Conservation (phyloP, 2,329 filamentous ascomycete species). For the Zarea fungicola region DNA sequence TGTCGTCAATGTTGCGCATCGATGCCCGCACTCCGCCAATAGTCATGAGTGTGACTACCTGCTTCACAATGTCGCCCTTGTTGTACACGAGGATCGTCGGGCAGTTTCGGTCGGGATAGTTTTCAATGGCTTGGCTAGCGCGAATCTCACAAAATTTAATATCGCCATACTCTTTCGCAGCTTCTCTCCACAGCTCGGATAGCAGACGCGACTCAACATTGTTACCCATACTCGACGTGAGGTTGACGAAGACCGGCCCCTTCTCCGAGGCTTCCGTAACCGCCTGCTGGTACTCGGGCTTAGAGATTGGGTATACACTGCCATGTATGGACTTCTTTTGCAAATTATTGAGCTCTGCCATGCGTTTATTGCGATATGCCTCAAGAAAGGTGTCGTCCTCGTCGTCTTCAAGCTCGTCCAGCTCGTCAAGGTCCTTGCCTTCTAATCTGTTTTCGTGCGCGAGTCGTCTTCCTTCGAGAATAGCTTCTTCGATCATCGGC, state of each 20-base stretch:
- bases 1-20: slow-evolving; percentile 70
- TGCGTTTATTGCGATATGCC: slow-evolving; percentile 78
- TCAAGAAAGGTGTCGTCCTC: slow-evolving; percentile 93
- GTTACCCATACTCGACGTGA: slow-evolving; percentile 70
- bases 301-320: slow-evolving; percentile 87
- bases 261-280: slow-evolving; percentile 85
- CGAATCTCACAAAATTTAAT: slow-evolving; percentile 97
- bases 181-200: slow-evolving; percentile 77
- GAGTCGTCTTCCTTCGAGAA: slow-evolving; percentile 73
- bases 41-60: slow-evolving; percentile 83
- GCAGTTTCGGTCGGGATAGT: slow-evolving; percentile 91
- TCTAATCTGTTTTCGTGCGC: slow-evolving; percentile 91
- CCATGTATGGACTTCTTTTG: slow-evolving; percentile 77
- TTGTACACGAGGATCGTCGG: slow-evolving; percentile 91
- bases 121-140: slow-evolving; percentile 89
- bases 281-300: slow-evolving; percentile 85
- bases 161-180: slow-evolving; percentile 82
- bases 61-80: slow-evolving; percentile 86
- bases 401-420: slow-evolving; percentile 89
- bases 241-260: slow-evolving; percentile 66
- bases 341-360: slow-evolving; percentile 73
- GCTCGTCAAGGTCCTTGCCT: slow-evolving; percentile 89
- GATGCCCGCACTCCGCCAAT: slow-evolving; percentile 67
- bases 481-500: slow-evolving; percentile 91
- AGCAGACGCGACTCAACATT: slow-evolving; percentile 83